Evolutionary conservation across 163 green algal species (phyloP), one percentile per base, ranked within the genome.

Genomic region (Scenedesmus sp.): DNA sequence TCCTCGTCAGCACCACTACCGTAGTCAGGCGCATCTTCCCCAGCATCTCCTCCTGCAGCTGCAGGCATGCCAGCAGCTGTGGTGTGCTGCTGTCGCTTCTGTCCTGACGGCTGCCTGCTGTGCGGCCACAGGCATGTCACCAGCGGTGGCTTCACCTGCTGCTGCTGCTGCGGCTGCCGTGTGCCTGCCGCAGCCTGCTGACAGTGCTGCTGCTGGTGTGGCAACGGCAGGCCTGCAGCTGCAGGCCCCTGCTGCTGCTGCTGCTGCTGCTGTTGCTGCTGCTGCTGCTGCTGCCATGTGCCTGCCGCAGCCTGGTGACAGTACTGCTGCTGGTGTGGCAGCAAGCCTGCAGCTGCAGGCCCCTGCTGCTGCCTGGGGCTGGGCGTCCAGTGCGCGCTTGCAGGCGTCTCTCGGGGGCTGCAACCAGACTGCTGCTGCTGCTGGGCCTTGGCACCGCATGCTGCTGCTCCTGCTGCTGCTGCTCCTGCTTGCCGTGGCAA

Each of bases 121-220:
- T n/a, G n/a, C n/a, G n/a, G n/a, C n/a, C n/a, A n/a, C n/a, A n/a
- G n/a, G n/a, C n/a, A n/a, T n/a, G n/a, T n/a, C n/a, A n/a, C n/a
- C n/a, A n/a, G n/a, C n/a, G n/a, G n/a, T n/a, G n/a, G n/a, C n/a
- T n/a, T n/a, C n/a, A n/a, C n/a, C n/a, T n/a, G n/a, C n/a, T n/a
- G n/a, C n/a, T n/a, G n/a, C n/a, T n/a, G 37, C 24, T 61, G 56
- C 7, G 3, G 56, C 40, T 80, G 56, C 44, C 61, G 83, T n/a
- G n/a, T n/a, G n/a, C n/a, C n/a, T n/a, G n/a, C n/a, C n/a, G n/a
- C n/a, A n/a, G n/a, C n/a, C 83, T 88, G 76, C 80, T 90, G 85
- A 78, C 61, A 26, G 70, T 92, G 88, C 72, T 86, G 51, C 59
- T 84, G 73, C 59, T 82, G 10, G 42, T 59, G 16, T 49, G 26